phyloP scores from a whole-genome alignment of 192 early-diverging fungal genomes.

The Dissophora globulifera region DNA sequence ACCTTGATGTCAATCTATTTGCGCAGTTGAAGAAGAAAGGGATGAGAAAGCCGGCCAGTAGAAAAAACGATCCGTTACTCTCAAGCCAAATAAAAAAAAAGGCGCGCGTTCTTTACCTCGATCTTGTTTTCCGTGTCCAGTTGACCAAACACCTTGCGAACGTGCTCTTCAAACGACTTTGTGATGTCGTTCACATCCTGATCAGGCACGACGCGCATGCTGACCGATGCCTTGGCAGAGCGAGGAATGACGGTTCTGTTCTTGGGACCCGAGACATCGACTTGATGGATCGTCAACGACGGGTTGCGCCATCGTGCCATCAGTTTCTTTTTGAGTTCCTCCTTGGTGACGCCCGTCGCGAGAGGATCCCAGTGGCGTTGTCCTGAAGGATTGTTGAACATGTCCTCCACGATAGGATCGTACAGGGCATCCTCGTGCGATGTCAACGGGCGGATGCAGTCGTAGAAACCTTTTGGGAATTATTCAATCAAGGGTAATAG shows the following conservation, averaged over 20 bases:
- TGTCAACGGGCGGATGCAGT: conserved; percentile 67
- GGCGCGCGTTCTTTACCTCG: too few species aligned
- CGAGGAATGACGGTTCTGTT: conserved; percentile 79
- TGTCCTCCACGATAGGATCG: conserved; percentile 64
- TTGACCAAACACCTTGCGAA: conserved; percentile 62
- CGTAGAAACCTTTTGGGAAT: conserved; percentile 71
- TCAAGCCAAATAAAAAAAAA: too few species aligned
- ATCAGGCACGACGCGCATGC: conserved; percentile 82
- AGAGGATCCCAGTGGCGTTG: conserved; percentile 24
- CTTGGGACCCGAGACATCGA: conserved; percentile 76
- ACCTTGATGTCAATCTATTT: conserved; percentile 68
- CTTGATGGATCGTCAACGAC: conserved; percentile 78
- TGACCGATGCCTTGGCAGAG: conserved; percentile 71
- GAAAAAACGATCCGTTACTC: too few species aligned
- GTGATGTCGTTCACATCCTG: conserved; percentile 73
- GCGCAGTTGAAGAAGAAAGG: too few species aligned
- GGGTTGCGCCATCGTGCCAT: conserved; percentile 83
- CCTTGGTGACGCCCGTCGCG: conserved; percentile 44
- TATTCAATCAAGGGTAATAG: not conserved
- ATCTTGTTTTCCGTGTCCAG: conserved; percentile 60
- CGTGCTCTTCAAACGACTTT: conserved; percentile 63
- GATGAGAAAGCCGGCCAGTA: too few species aligned
- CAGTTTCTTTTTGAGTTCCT: conserved; percentile 63
- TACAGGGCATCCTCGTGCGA: conserved; percentile 67
- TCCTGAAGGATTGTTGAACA: conserved; percentile 43